Base-by-base conservation (phyloP, 73 alveolate species). In the Effrenium voratum region DNA sequence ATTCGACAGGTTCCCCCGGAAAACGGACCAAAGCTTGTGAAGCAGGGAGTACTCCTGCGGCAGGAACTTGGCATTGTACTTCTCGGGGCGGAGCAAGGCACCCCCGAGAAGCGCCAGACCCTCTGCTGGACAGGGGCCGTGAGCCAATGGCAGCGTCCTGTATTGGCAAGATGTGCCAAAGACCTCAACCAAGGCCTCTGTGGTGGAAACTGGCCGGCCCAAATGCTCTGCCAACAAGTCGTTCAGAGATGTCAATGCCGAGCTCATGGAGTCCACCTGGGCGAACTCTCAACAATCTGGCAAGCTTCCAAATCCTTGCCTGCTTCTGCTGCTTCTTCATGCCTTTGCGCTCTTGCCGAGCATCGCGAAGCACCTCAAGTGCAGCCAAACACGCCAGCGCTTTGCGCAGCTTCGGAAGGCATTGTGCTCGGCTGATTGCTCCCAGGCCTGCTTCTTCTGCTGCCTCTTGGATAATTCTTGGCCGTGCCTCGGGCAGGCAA, bases 361-460 rank as follows among this genome's bases (percentile, higher is more conserved):
- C 85, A 1, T 90, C 97, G n/a, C 97, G 87, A 86, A 90, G 40
- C 76, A 90, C 97, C 96, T 90, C 63, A 52, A 19, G 8, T 52
- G 63, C 63, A 12, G 8, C 19, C 63, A 52, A 52, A 52, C 26
- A 52, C 8, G 19, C 63, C 19, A 19, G 63, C 63, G 50, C 28
- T 40, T 15, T 34, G 5, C 36, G 36, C 59, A 75, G 47, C 40
- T 13, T 34, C 2, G 34, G 3, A 36, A 72, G 50, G 52, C 12
- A 68, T 2, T 1, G 3, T 32, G 28, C 80, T n/a, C 46, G 13
- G 28, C 38, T n/a, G 0, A 10, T 34, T 0, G 26, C 82, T 34
- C n/a, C 36, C 52, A 26, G 10, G 97, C 97, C 97, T 90, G 97
- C 36, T 90, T 90, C 88, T 90, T 90, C 77, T 90, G 97, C 87